These are phyloP conservation scores for Suillus ampliporus DNA, from an alignment of 768 basidiomycete species.

Conservation along the genomic window DNA sequence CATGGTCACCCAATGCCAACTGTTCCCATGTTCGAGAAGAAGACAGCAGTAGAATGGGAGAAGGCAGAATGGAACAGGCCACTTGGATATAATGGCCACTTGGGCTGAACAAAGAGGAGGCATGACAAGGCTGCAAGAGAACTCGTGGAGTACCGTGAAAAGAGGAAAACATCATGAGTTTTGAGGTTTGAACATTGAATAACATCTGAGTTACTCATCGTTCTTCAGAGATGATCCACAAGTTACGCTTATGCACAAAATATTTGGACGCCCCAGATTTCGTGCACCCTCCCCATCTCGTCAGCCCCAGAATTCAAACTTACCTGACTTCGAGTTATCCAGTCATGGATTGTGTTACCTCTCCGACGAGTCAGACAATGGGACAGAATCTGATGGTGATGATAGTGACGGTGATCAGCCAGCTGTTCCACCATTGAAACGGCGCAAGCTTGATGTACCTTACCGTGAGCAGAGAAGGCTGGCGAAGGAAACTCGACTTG, in stretches of 20 bases:
- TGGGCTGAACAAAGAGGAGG: conserved; percentile 11
- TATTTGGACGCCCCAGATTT: background rate
- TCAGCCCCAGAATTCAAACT: background rate
- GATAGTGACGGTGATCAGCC: background rate
- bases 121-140: conserved; percentile 11
- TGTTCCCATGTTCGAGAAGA: background rate
- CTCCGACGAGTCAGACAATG: conserved; percentile 5
- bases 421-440: background rate
- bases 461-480: conserved; percentile 1
- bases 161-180: conserved; percentile 3
- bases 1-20: background rate
- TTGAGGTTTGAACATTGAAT: background rate
- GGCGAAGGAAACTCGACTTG: background rate
- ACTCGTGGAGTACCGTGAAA: background rate
- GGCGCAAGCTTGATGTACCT: background rate
- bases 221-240: background rate
- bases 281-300: background rate
- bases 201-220: background rate
- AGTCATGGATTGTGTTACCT: background rate
- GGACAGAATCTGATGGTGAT: conserved; percentile 1
- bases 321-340: no score
- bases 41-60: conserved; percentile 17
- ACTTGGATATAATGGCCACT: conserved; percentile 22
- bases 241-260: background rate
- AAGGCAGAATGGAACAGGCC: conserved; percentile 15